Evolutionary conservation across 345 rosid genomes (phyloP), one percentile per base, ranked within the genome.

Genomic region (sweet orange (Citrus sinensis)): DNA sequence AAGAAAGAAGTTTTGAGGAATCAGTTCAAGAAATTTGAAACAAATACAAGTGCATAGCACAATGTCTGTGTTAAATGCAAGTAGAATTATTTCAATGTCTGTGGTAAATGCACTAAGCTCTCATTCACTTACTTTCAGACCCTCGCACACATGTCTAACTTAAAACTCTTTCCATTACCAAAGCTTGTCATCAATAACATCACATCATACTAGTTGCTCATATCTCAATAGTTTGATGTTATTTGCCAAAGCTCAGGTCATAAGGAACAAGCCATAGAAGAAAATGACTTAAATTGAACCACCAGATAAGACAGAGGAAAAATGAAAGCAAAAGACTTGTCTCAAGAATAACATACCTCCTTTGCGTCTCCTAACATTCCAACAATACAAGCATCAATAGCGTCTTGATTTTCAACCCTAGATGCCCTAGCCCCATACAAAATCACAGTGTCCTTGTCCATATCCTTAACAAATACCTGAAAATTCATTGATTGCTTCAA

Each of bases 391-490:
- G 92, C 86, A 82, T 89, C 90, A 34, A 89, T 91, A 40, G 97
- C 95, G 82, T 93, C 97, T 67, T 93, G 95, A 81, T 93, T 93
- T 81, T 91, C 94, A 77, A 90, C 89, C 82, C 97, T 86, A 42
- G 97, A 93, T 9, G 97, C 97, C 82, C 91, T 91, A 67, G 97
- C 95, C 6, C 89, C 97, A 54, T 83, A 81, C 76, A 93, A 81
- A 80, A 93, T 86, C 60, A 93, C 77, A 1, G 69, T 77, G 1
- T 91, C 94, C 78, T 86, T 88, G 83, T 93, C 95, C 19, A 84
- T 62, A 73, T 91, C 92, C 79, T 90, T 93, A 7, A 72, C 82
- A 65, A 91, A 93, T 2, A 84, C 87, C 91, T 88, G 82, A 73
- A 60, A 59, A 74, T 58, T 58, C 37, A 67, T 27, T 34, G 46